phyloP scores from a whole-genome alignment of 495 filamentous ascomycete genomes.

The Penicillium lagena region DNA sequence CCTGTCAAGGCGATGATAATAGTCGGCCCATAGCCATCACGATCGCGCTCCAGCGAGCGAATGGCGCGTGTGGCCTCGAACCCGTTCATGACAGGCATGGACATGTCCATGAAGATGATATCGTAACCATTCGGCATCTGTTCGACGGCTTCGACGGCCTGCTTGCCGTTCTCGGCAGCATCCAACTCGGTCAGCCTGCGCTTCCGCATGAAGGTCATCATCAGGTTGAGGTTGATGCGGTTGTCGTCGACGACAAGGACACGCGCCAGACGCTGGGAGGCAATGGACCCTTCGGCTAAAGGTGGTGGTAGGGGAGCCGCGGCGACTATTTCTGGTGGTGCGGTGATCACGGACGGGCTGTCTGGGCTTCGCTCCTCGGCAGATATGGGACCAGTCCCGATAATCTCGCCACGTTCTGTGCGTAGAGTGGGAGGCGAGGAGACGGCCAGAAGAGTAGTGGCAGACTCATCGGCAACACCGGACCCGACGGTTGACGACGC shows the following conservation, averaged over 20 bases:
- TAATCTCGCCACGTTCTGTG: not conserved
- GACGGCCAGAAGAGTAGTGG: not conserved
- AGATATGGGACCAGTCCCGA: not conserved
- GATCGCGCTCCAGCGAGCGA: slow-evolving; percentile 51
- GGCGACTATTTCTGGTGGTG: slow-evolving; percentile 3
- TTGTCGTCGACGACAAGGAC: slow-evolving; percentile 73
- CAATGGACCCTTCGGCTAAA: not conserved
- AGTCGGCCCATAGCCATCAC: slow-evolving; percentile 27
- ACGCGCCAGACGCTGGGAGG: slow-evolving; percentile 9
- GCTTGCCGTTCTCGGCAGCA: slow-evolving; percentile 46
- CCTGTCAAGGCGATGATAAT: slow-evolving; percentile 69
- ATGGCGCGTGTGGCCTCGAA: slow-evolving; percentile 67
- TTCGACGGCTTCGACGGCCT: slow-evolving; percentile 47
- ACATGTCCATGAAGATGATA: slow-evolving; percentile 62
- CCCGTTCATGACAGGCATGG: slow-evolving; percentile 74
- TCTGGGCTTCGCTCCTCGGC: not conserved
- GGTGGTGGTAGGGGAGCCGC: slow-evolving; percentile 7
- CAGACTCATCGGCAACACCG: not conserved
- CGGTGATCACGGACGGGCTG: slow-evolving; percentile 3
- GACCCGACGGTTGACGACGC: not conserved
- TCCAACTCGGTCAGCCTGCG: slow-evolving; percentile 31
- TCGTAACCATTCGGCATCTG: slow-evolving; percentile 36
- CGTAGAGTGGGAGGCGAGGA: not conserved
- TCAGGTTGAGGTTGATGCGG: slow-evolving; percentile 65
- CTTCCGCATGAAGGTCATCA: slow-evolving; percentile 55